Conservation (phyloP, 768 basidiomycete genomes). For the Mycena amicta region DNA sequence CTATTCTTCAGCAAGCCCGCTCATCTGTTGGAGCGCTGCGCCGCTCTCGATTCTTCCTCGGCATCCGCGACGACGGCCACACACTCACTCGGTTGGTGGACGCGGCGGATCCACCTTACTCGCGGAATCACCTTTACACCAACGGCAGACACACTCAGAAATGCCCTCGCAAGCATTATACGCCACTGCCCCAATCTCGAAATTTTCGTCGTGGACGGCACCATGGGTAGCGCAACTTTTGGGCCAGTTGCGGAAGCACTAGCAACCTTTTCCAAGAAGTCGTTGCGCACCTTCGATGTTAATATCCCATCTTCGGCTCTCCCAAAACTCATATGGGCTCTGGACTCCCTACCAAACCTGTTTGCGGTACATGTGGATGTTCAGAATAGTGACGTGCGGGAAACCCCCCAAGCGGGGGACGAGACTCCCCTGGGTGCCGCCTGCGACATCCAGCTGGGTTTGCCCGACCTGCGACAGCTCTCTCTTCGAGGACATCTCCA, state of each 20-base stretch:
- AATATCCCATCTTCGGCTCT: slow-evolving; percentile 56
- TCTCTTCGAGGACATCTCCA: slow-evolving; percentile 60
- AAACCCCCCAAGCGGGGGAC: slow-evolving; percentile 26
- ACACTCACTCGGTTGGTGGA: slow-evolving; percentile 68
- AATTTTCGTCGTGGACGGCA: slow-evolving; percentile 70
- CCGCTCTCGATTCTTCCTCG: slow-evolving; percentile 51
- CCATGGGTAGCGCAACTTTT: slow-evolving; percentile 55
- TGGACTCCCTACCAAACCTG: slow-evolving; percentile 61
- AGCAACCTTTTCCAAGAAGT: slow-evolving; percentile 47
- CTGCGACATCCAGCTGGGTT: slow-evolving; percentile 50
- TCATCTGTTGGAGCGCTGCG: slow-evolving; percentile 54
- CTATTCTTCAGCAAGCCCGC: slow-evolving; percentile 67
- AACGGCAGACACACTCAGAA: slow-evolving; percentile 49
- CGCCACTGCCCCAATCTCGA: slow-evolving; percentile 72
- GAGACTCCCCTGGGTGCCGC: slow-evolving; percentile 63
- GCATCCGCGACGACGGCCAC: slow-evolving; percentile 38
- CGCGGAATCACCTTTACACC: slow-evolving; percentile 46
- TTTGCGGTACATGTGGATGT: slow-evolving; percentile 61
- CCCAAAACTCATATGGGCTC: slow-evolving; percentile 72
- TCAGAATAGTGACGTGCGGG: slow-evolving; percentile 28
- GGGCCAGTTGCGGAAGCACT: slow-evolving; percentile 68
- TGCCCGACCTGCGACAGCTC: slow-evolving; percentile 64
- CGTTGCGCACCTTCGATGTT: slow-evolving; percentile 64
- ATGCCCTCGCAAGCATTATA: slow-evolving; percentile 59
- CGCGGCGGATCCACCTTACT: slow-evolving; percentile 69